These are phyloP conservation scores for Zymoseptoria tritici DNA, from an alignment of 2,329 filamentous ascomycete species.

Conservation along the genomic window DNA sequence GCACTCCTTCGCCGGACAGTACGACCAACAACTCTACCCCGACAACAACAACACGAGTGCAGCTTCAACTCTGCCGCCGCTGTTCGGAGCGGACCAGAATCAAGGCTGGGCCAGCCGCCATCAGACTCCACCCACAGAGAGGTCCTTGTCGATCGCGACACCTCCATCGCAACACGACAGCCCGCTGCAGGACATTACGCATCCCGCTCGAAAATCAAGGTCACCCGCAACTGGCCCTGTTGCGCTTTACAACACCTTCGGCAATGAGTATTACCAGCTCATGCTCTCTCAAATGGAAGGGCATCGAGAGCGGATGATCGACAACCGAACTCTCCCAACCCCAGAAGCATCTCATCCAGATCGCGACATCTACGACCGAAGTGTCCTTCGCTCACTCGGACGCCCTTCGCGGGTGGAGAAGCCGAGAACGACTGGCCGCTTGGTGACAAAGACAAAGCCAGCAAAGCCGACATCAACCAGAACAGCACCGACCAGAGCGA, in stretches of 20 bases:
- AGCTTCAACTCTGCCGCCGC: not conserved
- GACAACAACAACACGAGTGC: conserved; percentile 6
- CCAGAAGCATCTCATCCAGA: conserved; percentile 3
- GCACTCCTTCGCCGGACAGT: conserved; percentile 6
- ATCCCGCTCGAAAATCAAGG: not conserved
- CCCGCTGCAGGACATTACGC: not conserved
- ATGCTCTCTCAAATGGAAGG: conserved; percentile 11
- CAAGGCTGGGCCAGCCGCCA: not conserved
- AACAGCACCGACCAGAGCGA: not conserved
- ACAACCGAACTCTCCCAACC: conserved; percentile 9
- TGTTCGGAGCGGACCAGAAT: conserved; percentile 1
- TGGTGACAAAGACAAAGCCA: conserved; percentile 5
- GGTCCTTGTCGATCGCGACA: not conserved
- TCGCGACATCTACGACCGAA: conserved; percentile 11
- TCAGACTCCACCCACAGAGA: conserved; percentile 5
- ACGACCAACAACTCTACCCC: conserved; percentile 16
- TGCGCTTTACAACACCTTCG: conserved; percentile 9
- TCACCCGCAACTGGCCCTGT: conserved; percentile 2
- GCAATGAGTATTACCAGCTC: conserved; percentile 13
- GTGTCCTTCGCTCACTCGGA: conserved; percentile 13
- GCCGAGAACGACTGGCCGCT: conserved; percentile 1
- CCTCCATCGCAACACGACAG: conserved; percentile 3
- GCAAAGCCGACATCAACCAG: conserved; percentile 1
- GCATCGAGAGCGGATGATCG: conserved; percentile 1
- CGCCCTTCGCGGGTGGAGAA: conserved; percentile 10